A percentile compares a stretch with the other conserved stretches of the same genome.
Evolutionary conservation across 176 grass and related monocot genomes (phyloP).

Genomic region (Aechmea fasciata): DNA sequence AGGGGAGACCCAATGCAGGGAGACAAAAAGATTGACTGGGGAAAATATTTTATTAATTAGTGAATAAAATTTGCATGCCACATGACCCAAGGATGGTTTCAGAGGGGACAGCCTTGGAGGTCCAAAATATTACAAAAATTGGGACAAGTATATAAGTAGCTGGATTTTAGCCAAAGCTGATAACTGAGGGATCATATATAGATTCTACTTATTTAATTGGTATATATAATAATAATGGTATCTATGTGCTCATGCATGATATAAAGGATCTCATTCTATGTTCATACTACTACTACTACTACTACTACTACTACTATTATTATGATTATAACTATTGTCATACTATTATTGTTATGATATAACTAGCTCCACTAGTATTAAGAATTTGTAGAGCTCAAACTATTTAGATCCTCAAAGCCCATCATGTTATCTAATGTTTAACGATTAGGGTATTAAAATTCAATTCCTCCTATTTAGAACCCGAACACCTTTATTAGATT

Average conservation of each 20-base stretch:
- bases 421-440: no score
- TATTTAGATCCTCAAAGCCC: no score
- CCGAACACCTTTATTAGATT: no score
- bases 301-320: no score
- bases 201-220: background rate
- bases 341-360: no score
- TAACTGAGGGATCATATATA: background rate
- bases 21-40: slow-evolving; percentile 32
- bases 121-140: background rate
- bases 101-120: slow-evolving; percentile 11
- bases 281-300: no score
- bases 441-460: no score
- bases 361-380: no score
- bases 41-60: slow-evolving; percentile 11
- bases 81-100: slow-evolving; percentile 17
- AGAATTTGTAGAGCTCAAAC: no score
- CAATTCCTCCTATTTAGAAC: no score
- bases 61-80: slow-evolving; percentile 4
- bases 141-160: background rate
- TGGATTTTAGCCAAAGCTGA: background rate
- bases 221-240: background rate
- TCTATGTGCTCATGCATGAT: background rate
- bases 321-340: no score
- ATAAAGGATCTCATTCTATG: background rate
- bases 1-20: background rate